Conservation (phyloP, 306 rosid genomes). For the Sophora flavescens region DNA sequence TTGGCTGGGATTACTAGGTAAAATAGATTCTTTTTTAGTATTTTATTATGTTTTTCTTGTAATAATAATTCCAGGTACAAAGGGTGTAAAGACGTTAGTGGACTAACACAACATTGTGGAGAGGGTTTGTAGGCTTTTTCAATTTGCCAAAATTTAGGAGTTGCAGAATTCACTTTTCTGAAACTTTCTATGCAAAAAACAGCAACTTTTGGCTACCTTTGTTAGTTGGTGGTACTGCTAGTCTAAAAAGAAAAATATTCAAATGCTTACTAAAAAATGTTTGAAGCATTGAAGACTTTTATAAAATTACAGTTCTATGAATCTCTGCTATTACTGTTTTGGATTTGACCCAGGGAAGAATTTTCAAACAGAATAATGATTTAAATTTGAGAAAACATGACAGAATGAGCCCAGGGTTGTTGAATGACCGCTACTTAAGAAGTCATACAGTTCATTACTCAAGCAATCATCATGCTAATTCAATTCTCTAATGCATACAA, state of each 20-base stretch:
- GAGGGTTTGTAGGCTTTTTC: background rate
- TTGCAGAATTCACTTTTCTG: constrained; percentile 6
- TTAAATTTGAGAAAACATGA: constrained; percentile 10
- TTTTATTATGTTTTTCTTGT: background rate
- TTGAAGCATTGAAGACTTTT: constrained; percentile 20
- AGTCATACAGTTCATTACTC: constrained; percentile 20
- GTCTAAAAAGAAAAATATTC: constrained; percentile 18
- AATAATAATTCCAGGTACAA: background rate
- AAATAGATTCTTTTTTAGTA: background rate
- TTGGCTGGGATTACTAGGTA: no score
- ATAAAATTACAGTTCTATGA: constrained; percentile 15
- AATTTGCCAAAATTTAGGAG: constrained; percentile 13
- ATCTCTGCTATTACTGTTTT: constrained; percentile 12
- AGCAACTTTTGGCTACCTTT: constrained; percentile 40
- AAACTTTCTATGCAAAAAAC: constrained; percentile 30
- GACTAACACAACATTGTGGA: background rate
- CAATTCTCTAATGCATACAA: constrained; percentile 36
- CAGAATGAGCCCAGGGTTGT: constrained; percentile 32
- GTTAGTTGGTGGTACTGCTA: constrained; percentile 15
- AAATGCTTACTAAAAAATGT: constrained; percentile 4
- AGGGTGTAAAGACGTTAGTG: background rate
- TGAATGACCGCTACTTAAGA: constrained; percentile 10
- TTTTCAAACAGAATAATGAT: constrained; percentile 33
- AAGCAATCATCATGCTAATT: constrained; percentile 45
- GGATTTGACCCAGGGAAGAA: constrained; percentile 19